phyloP scores from a whole-genome alignment of 805 yeast species.

The Lipomyces lipofer region DNA sequence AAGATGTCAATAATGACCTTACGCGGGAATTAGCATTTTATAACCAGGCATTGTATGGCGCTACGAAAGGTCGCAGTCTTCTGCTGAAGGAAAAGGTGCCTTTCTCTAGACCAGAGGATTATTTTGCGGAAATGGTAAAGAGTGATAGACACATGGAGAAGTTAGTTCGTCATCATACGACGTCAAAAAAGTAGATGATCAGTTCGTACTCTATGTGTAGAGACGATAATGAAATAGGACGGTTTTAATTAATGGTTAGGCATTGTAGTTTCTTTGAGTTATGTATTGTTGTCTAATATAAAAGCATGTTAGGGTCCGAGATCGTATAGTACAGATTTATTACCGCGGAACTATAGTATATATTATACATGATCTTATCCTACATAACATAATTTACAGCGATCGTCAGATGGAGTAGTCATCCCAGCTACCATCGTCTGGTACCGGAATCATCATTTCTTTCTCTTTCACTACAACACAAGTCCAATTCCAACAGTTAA shows the following conservation, averaged over 20 bases:
- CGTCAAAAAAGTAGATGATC: too few species aligned
- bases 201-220: too few species aligned
- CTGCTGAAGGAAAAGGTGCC: constrained; percentile 68
- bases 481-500: constrained; percentile 28
- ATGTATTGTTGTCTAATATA: too few species aligned
- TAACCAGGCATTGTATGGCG: constrained; percentile 89
- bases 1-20: constrained; percentile 84
- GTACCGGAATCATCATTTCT: constrained; percentile 8
- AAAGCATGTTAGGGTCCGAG: too few species aligned
- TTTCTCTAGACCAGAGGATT: constrained; percentile 90
- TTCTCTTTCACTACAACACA: constrained; percentile 19
- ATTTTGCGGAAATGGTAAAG: constrained; percentile 98
- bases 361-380: too few species aligned
- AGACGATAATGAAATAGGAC: too few species aligned
- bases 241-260: too few species aligned
- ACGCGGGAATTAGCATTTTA: constrained; percentile 94
- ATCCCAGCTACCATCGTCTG: background rate
- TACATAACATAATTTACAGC: too few species aligned
- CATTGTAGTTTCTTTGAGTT: too few species aligned
- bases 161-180: constrained; percentile 42
- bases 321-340: too few species aligned
- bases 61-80: constrained; percentile 64
- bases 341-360: too few species aligned
- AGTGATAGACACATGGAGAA: constrained; percentile 98
- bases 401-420: too few species aligned